phyloP scores from a whole-genome alignment of 306 rosid genomes.

The peach (Prunus persica) region Prunus_persica_NCBIv2 NC_034016.1:18773001-18773500 shows the following conservation, averaged over 20 bases:
- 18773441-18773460: not conserved
- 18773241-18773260: slow-evolving; percentile 30
- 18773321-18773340: not conserved
- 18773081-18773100: slow-evolving; percentile 47
- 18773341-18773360: slow-evolving; percentile 35
- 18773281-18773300: slow-evolving; percentile 28
- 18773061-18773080: slow-evolving; percentile 60
- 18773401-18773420: slow-evolving; percentile 30
- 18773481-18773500: too few species aligned
- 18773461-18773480: not conserved
- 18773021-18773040: slow-evolving; percentile 41
- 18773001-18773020: slow-evolving; percentile 32
- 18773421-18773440: not conserved
- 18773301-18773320: slow-evolving; percentile 20
- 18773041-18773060: slow-evolving; percentile 56
- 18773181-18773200: not conserved
- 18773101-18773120: slow-evolving; percentile 71
- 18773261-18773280: slow-evolving; percentile 37
- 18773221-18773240: slow-evolving; percentile 23
- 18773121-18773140: slow-evolving; percentile 52
- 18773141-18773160: slow-evolving; percentile 67
- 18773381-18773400: slow-evolving; percentile 45
- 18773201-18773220: not conserved
- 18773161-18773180: not conserved
- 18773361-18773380: slow-evolving; percentile 38